Conservation (phyloP, 2,329 filamentous ascomycete species). For the Cyanodermella asteris region DNA sequence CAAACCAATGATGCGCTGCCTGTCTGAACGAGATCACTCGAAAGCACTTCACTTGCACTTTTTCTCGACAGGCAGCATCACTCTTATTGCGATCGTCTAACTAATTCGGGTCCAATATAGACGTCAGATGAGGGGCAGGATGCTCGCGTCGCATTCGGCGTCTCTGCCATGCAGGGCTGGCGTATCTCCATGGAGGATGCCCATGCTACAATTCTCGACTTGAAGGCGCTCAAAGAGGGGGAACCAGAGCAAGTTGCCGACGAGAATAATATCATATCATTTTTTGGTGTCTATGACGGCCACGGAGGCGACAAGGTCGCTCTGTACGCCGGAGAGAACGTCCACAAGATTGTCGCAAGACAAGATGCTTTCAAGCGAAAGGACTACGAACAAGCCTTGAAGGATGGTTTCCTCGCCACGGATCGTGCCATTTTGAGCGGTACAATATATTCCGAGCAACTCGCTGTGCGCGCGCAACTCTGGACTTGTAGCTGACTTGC, state of each 20-base stretch:
- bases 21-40: conserved; percentile 9
- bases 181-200: conserved; percentile 99
- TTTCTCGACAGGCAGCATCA: background rate
- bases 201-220: conserved; percentile 73
- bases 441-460: too few relatives aligned
- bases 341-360: conserved; percentile 85
- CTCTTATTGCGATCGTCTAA: background rate
- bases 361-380: conserved; percentile 83
- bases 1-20: conserved; percentile 1
- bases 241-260: too few relatives aligned
- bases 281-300: conserved; percentile 95
- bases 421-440: conserved; percentile 90
- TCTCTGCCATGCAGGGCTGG: conserved; percentile 99
- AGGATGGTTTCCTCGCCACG: conserved; percentile 90
- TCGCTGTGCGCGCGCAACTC: conserved; percentile 4
- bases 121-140: conserved; percentile 75
- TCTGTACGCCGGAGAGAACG: conserved; percentile 72
- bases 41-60: conserved; percentile 8
- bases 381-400: conserved; percentile 85
- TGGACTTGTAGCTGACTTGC: conserved; percentile 8
- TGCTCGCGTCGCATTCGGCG: conserved; percentile 78
- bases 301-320: conserved; percentile 96
- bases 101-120: conserved; percentile 23
- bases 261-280: conserved; percentile 69
- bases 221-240: conserved; percentile 44